Evolutionary conservation across 2,329 filamentous ascomycete species (phyloP), one percentile per base, ranked within the genome.

Genomic region (Apiospora rasikravindrae): DNA sequence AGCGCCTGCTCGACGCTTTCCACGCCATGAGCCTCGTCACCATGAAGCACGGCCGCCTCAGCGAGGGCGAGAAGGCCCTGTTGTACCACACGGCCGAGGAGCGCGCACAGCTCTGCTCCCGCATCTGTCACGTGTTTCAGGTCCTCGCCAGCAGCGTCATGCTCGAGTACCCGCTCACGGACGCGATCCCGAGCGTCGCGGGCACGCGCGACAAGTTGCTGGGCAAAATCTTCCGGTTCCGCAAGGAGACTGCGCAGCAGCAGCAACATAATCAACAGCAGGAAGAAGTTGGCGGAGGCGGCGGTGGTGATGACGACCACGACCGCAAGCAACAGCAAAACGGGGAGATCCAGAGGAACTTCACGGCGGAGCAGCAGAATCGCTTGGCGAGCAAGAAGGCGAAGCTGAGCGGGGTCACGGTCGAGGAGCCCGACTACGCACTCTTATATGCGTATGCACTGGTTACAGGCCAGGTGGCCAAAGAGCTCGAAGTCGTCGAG

Each of bases 1-100:
- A 92, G 74, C 91, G 93, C 70, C 94, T 98, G 83, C 90, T 98
- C 5, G 95, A 98, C 82, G 92, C 94, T 49, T 98, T 99, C 81
- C 95, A 98, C 79, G 94, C 95, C 69, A 98, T 99, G 94, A 97
- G 96, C 74, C 90, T 98, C 14, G 92, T 98, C 74, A 95, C 97
- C 49, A 88, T 93, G 78, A 96, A 95, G 78, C 93, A 96, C 73
- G 86, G 92, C 14, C 88, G 89, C 49, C 89, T 94, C 0, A 94
- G 91, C 2, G 89, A 92, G 37, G 95, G 96, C 4, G 96, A 98
- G 83, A 90, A 92, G 71, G 91, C 92, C 11, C 88, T 98, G 49
- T 85, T 99, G 49, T 88, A 89, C 74, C 95, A 93, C 80, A 98
- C 96, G 1, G 88, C 90, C 5, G 86, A 89, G 11, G 96, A 99